phyloP scores from a whole-genome alignment of 306 rosid species.

The Inga leiocalycina region DNA sequence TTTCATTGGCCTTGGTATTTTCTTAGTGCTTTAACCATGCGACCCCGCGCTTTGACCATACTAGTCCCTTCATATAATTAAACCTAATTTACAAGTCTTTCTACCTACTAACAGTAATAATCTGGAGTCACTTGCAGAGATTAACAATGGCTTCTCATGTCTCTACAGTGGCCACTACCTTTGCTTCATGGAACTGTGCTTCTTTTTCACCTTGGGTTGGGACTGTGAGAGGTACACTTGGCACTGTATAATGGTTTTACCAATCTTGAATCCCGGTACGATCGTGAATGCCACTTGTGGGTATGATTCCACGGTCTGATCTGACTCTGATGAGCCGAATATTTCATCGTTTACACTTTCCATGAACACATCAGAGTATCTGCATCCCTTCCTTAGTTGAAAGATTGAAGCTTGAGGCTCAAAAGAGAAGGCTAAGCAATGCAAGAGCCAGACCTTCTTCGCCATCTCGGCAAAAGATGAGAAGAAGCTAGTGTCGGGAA shows the following conservation, averaged over 20 bases:
- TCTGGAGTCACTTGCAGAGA: no score
- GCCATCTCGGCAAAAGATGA: constrained; percentile 62
- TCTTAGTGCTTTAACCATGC: not conserved
- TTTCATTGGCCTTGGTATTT: not conserved
- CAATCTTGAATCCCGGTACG: constrained; percentile 66
- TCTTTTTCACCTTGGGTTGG: constrained; percentile 27
- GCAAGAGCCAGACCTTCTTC: constrained; percentile 66
- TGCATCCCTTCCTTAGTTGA: constrained; percentile 52
- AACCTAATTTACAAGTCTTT: not conserved
- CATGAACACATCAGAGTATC: constrained; percentile 71
- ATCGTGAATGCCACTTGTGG: constrained; percentile 58
- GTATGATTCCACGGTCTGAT: constrained; percentile 35
- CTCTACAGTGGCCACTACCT: constrained; percentile 26
- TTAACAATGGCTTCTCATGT: constrained; percentile 4
- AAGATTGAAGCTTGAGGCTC: constrained; percentile 59
- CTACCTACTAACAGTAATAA: not conserved
- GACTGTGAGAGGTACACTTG: constrained; percentile 59
- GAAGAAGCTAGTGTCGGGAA: constrained; percentile 50
- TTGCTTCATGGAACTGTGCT: constrained; percentile 25
- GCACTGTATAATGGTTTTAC: constrained; percentile 59
- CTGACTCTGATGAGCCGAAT: constrained; percentile 28
- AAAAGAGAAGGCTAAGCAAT: constrained; percentile 67
- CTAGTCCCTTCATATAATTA: not conserved
- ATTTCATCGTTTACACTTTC: constrained; percentile 56
- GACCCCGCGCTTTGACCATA: not conserved